phyloP scores from a whole-genome alignment of 352 stramenopile species.

The Globisporangium polare region DNA sequence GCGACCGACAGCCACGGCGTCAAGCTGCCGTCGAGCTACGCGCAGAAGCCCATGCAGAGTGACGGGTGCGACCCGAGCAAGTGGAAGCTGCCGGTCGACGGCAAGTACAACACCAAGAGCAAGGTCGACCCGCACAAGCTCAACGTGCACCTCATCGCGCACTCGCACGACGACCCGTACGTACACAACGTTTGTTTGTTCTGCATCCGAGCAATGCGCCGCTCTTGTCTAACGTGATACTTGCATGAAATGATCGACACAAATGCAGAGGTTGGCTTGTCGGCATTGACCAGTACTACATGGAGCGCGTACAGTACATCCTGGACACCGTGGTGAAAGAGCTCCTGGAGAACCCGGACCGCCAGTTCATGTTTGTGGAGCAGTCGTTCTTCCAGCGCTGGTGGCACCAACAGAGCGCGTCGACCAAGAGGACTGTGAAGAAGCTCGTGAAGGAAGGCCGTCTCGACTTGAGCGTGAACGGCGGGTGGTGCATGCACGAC shows the following conservation, averaged over 20 bases:
- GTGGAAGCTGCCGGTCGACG: constrained; percentile 59
- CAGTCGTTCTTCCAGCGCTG: constrained; percentile 96
- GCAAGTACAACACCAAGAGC: constrained; percentile 63
- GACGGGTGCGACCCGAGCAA: constrained; percentile 52
- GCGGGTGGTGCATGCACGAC: constrained; percentile 99
- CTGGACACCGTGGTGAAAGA: constrained; percentile 90
- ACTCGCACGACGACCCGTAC: constrained; percentile 94
- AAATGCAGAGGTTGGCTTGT: constrained; percentile 88
- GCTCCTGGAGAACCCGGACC: constrained; percentile 85
- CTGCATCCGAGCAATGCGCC: background rate
- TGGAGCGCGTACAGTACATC: constrained; percentile 92
- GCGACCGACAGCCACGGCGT: constrained; percentile 16
- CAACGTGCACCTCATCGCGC: constrained; percentile 95
- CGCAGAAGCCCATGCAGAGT: background rate
- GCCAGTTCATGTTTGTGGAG: constrained; percentile 95
- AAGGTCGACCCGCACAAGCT: constrained; percentile 65
- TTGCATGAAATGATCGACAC: background rate
- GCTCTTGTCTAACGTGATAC: background rate
- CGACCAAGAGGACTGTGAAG: constrained; percentile 71
- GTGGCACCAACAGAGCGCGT: constrained; percentile 89
- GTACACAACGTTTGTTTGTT: constrained; percentile 6
- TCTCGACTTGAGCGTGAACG: constrained; percentile 93
- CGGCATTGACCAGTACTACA: constrained; percentile 98
- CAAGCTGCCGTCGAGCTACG: background rate
- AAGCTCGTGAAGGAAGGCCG: constrained; percentile 89